Conservation (phyloP, 768 basidiomycete species). For the Kwoniella bestiolae region DNA sequence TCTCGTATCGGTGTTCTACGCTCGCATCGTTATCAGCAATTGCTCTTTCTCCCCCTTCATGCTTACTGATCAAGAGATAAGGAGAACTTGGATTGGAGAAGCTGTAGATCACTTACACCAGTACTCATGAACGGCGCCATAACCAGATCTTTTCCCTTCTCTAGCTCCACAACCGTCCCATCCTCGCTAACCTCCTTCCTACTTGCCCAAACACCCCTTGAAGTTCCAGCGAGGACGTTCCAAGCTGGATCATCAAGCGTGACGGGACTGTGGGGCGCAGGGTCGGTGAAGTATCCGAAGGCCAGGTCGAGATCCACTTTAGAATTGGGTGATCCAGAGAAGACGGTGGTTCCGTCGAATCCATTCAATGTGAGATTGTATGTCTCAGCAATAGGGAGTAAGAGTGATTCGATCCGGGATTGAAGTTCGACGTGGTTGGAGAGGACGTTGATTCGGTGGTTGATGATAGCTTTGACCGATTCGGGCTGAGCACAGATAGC, state of each 20-base stretch:
- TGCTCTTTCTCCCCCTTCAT: neutral
- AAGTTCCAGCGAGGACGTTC: conserved; percentile 47
- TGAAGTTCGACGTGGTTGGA: conserved; percentile 45
- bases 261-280: conserved; percentile 42
- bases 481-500: conserved; percentile 35
- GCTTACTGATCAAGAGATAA: neutral
- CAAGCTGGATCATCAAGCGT: conserved; percentile 34
- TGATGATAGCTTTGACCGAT: conserved; percentile 45
- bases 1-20: conserved; percentile 55
- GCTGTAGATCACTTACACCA: conserved; percentile 21
- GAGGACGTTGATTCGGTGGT: conserved; percentile 52
- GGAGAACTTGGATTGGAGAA: neutral
- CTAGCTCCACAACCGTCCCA: conserved; percentile 32
- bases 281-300: conserved; percentile 44
- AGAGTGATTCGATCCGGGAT: conserved; percentile 32
- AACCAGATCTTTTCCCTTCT: conserved; percentile 31
- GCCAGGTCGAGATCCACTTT: conserved; percentile 30
- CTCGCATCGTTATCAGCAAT: neutral
- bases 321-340: conserved; percentile 16
- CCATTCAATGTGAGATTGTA: conserved; percentile 47
- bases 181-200: conserved; percentile 29
- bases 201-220: conserved; percentile 43
- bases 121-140: conserved; percentile 33
- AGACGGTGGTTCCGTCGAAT: conserved; percentile 34
- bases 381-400: conserved; percentile 36